Percentiles rank a stretch among this genome's conserved stretches.
phyloP scores from a whole-genome alignment of 192 early-diverging fungal species.

The Chytriomyces sp. region DNA sequence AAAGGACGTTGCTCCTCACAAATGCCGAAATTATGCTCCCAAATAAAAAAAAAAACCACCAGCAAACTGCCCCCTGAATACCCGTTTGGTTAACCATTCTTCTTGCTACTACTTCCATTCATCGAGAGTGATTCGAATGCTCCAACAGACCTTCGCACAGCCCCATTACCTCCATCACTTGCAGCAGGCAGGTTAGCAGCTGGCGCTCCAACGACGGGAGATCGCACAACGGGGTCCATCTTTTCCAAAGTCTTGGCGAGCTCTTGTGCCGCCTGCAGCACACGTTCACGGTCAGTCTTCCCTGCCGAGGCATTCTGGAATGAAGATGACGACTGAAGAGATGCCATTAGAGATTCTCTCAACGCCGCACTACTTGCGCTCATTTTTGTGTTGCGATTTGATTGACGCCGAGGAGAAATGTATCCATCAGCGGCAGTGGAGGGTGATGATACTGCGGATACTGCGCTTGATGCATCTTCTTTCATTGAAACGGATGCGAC shows the following conservation, averaged over 20 bases:
- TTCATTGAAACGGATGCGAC: background rate
- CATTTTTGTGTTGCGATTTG: slow-evolving; percentile 12
- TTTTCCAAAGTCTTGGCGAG: slow-evolving; percentile 18
- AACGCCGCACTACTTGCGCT: background rate
- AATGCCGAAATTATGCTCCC: too few relatives aligned
- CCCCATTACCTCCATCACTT: slow-evolving; percentile 9
- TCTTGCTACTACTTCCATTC: background rate
- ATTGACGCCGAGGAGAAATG: background rate
- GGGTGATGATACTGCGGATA: background rate
- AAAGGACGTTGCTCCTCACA: too few relatives aligned
- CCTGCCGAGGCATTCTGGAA: background rate
- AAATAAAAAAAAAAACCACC: slow-evolving; percentile 2
- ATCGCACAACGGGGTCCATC: slow-evolving; percentile 13
- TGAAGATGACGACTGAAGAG: slow-evolving; percentile 10
- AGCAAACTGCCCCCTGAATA: background rate
- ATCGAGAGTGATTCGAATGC: slow-evolving; percentile 13
- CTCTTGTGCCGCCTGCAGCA: background rate
- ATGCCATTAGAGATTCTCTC: slow-evolving; percentile 6
- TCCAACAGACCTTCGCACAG: background rate
- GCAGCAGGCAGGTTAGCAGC: background rate
- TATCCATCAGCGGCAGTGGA: background rate
- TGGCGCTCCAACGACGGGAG: background rate
- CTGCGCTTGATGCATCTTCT: background rate
- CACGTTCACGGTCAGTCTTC: slow-evolving; percentile 5
- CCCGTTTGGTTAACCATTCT: background rate